Evolutionary conservation across 805 yeast species (phyloP), one percentile per base, ranked within the genome.

Genomic region (Candida nonsorbophila): DNA sequence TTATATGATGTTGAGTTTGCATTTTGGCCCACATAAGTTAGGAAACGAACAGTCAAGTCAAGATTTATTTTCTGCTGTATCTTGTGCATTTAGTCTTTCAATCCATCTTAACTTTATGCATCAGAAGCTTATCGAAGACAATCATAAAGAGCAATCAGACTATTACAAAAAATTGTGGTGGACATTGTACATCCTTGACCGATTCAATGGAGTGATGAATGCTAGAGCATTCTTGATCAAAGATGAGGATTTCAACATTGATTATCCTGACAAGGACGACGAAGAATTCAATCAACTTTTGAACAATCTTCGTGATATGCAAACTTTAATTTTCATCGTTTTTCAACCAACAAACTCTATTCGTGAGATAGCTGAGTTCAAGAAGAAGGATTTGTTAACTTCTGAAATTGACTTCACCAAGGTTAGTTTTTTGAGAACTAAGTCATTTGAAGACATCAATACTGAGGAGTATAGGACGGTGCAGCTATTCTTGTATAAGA

Each of bases 81-180:
- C 30, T n/a, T 19, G 27, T 6, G 33, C 25, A n/a, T 27, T 31
- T 11, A 13, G 40, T 6, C 11, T 41, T 4, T 25, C 31, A 14
- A 33, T 36, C 7, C 42, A 38, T 20, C 17, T 32, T 21, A 17
- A 28, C 10, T 11, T 13, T 10, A 22, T 22, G n/a, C 32, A 38
- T 24, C 25, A 26, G 7, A 26, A 22, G 7, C 21, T 36, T 15
- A 21, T 32, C 5, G 13, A 12, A 5, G 15, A 21, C 4, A 34
- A 33, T 3, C 8, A 27, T 14, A n/a, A 14, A 7, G 28, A 12
- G 3, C 27, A 25, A 18, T 26, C 49, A 19, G 34, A 31, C 4
- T 51, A 53, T 25, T 36, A 49, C 11, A 40, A 49, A 10, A 42
- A 49, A 22, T 34, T 58, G 12, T 59, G 62, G 60, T 59, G 64